Evolutionary conservation across 371 early-diverging fungal genomes (phyloP).

Genomic region (Dinochytrium kinnereticum): DNA sequence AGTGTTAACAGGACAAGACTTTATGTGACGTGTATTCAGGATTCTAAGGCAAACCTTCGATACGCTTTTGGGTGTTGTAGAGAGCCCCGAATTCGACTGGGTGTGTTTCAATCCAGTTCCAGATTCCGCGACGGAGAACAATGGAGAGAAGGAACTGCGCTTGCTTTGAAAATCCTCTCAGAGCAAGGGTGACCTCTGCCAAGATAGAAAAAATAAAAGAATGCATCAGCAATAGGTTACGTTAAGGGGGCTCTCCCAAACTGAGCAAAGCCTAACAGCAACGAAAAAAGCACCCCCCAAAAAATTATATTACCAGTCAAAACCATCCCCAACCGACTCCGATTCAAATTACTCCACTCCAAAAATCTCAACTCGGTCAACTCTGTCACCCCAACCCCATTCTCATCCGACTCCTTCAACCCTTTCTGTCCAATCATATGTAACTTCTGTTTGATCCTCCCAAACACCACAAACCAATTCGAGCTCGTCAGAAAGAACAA

Average conservation of each 20-base stretch:
- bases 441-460: slow-evolving; percentile 61
- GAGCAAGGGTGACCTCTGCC: slow-evolving; percentile 66
- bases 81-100: slow-evolving; percentile 77
- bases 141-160: slow-evolving; percentile 73
- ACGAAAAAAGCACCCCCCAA: slow-evolving; percentile 17
- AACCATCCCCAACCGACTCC: slow-evolving; percentile 69
- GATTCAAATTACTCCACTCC: slow-evolving; percentile 78
- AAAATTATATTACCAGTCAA: slow-evolving; percentile 57
- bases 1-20: no score
- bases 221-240: no score
- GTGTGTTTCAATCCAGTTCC: slow-evolving; percentile 88
- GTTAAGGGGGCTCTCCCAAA: neutral
- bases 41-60: slow-evolving; percentile 78
- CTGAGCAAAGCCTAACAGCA: neutral
- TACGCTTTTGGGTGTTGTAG: slow-evolving; percentile 69
- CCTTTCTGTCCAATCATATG: slow-evolving; percentile 19
- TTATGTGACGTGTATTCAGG: no score
- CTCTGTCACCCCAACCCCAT: slow-evolving; percentile 66
- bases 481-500: slow-evolving; percentile 79
- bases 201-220: slow-evolving; percentile 22
- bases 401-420: slow-evolving; percentile 15
- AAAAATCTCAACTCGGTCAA: slow-evolving; percentile 76
- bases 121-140: slow-evolving; percentile 76
- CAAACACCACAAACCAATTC: slow-evolving; percentile 79
- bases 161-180: slow-evolving; percentile 69